phyloP scores from a whole-genome alignment of 1,284 basidiomycete species.

The Binderoboletus segoi region DNA sequence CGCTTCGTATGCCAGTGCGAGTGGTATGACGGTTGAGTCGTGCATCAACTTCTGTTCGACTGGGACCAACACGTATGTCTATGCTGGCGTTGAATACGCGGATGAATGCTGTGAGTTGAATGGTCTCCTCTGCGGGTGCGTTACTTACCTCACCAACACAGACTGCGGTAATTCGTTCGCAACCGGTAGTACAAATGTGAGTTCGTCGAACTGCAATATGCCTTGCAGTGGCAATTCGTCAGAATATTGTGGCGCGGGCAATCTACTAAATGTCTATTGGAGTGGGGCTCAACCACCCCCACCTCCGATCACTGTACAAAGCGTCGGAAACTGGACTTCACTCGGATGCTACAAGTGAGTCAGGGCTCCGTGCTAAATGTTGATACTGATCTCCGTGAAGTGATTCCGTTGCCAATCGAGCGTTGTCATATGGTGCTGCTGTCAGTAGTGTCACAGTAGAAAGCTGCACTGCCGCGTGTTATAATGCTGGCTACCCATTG shows the following conservation, averaged over 20 bases:
- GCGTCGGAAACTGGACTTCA: conserved; percentile 14
- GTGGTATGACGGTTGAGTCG: conserved; percentile 63
- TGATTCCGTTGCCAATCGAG: conserved; percentile 51
- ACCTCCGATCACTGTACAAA: conserved; percentile 10
- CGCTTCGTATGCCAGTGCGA: conserved; percentile 45
- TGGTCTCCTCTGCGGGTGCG: not conserved
- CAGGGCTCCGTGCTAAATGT: not conserved
- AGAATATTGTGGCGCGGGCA: conserved; percentile 63
- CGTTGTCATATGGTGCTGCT: conserved; percentile 46
- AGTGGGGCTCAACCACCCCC: conserved; percentile 55
- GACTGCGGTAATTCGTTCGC: conserved; percentile 64
- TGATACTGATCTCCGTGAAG: conserved; percentile 5
- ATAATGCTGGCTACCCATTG: conserved; percentile 56
- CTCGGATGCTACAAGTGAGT: conserved; percentile 21
- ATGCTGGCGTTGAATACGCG: conserved; percentile 62
- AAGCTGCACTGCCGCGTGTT: conserved; percentile 47
- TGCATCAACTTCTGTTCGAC: conserved; percentile 63
- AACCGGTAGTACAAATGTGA: conserved; percentile 48
- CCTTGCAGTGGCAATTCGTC: conserved; percentile 59
- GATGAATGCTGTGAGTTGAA: conserved; percentile 59
- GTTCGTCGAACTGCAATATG: conserved; percentile 59
- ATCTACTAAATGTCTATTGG: conserved; percentile 65
- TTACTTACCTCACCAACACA: conserved; percentile 27
- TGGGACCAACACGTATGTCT: conserved; percentile 49
- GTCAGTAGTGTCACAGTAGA: conserved; percentile 28